These are phyloP conservation scores for Boletus sp. DNA, from an alignment of 768 basidiomycete species.

Conservation along the genomic window DNA sequence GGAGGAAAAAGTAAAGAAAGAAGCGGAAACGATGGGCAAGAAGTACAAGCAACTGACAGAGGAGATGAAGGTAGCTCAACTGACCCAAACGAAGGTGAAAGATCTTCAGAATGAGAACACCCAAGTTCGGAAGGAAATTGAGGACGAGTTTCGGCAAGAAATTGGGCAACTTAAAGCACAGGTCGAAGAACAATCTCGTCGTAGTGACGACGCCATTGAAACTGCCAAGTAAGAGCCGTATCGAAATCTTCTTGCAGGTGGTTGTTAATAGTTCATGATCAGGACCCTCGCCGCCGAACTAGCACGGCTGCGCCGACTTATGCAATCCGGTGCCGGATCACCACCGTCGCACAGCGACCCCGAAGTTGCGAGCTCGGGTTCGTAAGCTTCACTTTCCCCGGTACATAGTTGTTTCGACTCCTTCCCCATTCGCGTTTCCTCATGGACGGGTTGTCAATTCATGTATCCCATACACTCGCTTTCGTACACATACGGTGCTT, in stretches of 20 bases:
- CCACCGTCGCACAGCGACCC: slow-evolving; percentile 16
- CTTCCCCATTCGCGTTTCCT: slow-evolving; percentile 2
- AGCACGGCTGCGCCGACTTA: slow-evolving; percentile 65
- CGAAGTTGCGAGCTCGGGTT: slow-evolving; percentile 9
- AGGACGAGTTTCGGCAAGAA: slow-evolving; percentile 57
- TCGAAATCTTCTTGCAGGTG: not conserved
- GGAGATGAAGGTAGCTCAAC: slow-evolving; percentile 55
- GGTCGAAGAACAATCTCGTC: slow-evolving; percentile 50
- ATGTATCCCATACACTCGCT: slow-evolving; percentile 33
- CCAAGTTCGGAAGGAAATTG: slow-evolving; percentile 52
- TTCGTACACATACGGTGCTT: slow-evolving; percentile 18
- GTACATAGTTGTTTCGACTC: slow-evolving; percentile 8
- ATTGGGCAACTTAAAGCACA: slow-evolving; percentile 50
- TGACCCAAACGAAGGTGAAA: slow-evolving; percentile 44
- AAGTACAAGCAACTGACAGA: slow-evolving; percentile 67
- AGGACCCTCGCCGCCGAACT: slow-evolving; percentile 64
- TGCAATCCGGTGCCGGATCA: slow-evolving; percentile 51
- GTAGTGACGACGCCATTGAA: slow-evolving; percentile 53
- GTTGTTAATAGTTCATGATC: not conserved
- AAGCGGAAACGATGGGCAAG: slow-evolving; percentile 63
- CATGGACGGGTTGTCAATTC: slow-evolving; percentile 28
- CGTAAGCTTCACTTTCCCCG: slow-evolving; percentile 11
- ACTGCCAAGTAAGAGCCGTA: slow-evolving; percentile 54
- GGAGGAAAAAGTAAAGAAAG: slow-evolving; percentile 64
- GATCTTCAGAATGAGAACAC: slow-evolving; percentile 48